A percentile compares a stretch with the other conserved stretches of the same genome.
phyloP scores from a whole-genome alignment of 2,329 filamentous ascomycete genomes.

The Penicillium brasilianum region DNA sequence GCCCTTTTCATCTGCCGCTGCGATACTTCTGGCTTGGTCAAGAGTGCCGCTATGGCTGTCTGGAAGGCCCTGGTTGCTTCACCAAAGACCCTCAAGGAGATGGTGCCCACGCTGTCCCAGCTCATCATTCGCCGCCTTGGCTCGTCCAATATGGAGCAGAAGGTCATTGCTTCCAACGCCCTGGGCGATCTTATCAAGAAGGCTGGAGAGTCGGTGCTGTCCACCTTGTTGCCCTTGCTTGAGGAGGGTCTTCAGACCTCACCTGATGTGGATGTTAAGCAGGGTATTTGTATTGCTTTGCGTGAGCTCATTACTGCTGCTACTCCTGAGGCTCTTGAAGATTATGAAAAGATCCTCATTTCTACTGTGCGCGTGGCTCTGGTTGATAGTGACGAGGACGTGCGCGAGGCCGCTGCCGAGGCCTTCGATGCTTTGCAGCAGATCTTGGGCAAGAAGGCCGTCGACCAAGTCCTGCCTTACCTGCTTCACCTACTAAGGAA shows the following conservation, averaged over 20 bases:
- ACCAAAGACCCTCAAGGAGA: constrained; percentile 89
- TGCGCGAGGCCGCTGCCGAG: constrained; percentile 93
- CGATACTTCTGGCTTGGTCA: constrained; percentile 91
- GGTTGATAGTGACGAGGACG: constrained; percentile 85
- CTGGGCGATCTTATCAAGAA: constrained; percentile 96
- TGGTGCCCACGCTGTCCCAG: constrained; percentile 92
- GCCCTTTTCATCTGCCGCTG: constrained; percentile 96
- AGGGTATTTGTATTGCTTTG: constrained; percentile 96
- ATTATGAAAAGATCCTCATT: constrained; percentile 93
- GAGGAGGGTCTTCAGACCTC: constrained; percentile 89
- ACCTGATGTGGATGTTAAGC: constrained; percentile 88
- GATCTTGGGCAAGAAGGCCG: constrained; percentile 88
- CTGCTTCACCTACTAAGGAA: constrained; percentile 87
- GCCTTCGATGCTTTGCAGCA: constrained; percentile 95
- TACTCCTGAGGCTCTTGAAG: constrained; percentile 84
- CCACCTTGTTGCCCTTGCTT: constrained; percentile 84
- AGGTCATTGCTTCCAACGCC: constrained; percentile 96
- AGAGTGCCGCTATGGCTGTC: constrained; percentile 84
- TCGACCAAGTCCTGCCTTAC: constrained; percentile 93
- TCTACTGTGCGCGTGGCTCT: constrained; percentile 91
- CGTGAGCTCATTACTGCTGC: constrained; percentile 91
- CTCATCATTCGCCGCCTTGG: constrained; percentile 92
- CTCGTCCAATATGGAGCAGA: constrained; percentile 97
- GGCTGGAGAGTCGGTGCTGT: constrained; percentile 89
- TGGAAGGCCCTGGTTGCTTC: constrained; percentile 97